Evolutionary conservation across 1,284 basidiomycete genomes (phyloP).

Genomic region (Malassezia cuniculi): DNA sequence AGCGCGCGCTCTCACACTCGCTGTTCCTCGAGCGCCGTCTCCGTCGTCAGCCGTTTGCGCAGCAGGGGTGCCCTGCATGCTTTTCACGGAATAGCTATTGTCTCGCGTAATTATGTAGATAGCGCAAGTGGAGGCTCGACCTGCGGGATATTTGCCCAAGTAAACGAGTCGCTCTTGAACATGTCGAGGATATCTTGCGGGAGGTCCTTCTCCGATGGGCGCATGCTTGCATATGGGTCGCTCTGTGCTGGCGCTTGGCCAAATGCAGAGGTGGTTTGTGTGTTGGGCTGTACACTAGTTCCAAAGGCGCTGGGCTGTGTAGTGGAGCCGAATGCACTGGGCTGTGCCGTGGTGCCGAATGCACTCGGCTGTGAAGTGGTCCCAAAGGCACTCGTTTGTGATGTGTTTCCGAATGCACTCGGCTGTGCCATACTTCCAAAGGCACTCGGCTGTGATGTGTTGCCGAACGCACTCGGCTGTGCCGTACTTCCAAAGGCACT

Average conservation of each 20-base stretch:
- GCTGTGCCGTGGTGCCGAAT: no score
- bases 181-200: conserved; percentile 6
- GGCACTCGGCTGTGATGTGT: no score
- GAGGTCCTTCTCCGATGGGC: background rate
- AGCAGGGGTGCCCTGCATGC: conserved; percentile 7
- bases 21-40: background rate
- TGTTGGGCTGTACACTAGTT: no score
- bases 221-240: conserved; percentile 1
- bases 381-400: no score
- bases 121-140: conserved; percentile 11
- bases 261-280: background rate
- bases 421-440: background rate
- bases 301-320: no score
- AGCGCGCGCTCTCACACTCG: background rate
- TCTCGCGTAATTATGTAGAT: conserved; percentile 7
- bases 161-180: conserved; percentile 7
- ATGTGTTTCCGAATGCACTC: no score
- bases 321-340: no score
- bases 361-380: no score
- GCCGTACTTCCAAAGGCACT: background rate
- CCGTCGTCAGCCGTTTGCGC: background rate
- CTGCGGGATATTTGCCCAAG: conserved; percentile 8
- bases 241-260: background rate
- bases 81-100: background rate
- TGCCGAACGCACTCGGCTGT: background rate